A percentile compares a stretch with the other conserved stretches of the same genome.
These are phyloP conservation scores for Solanum bulbocastanum DNA, from an alignment of 257 asterid species.

Conservation along the genomic window DNA sequence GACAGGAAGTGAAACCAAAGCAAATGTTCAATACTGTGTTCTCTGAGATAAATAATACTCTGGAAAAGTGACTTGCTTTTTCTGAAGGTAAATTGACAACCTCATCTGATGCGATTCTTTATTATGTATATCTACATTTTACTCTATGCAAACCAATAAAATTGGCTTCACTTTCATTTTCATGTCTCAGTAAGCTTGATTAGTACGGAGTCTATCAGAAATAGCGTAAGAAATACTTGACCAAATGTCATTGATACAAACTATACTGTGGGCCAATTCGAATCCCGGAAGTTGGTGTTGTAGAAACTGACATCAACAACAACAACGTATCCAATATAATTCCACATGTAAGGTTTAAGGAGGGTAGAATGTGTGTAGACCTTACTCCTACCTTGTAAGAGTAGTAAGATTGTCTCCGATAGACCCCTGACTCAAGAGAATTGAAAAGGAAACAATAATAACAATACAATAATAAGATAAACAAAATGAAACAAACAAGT, in stretches of 20 bases:
- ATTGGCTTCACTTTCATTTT: not conserved
- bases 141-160: not conserved
- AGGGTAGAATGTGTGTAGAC: not conserved
- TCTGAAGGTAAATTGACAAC: not conserved
- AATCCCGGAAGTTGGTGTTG: not conserved
- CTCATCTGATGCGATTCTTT: not conserved
- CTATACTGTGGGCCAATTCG: not conserved
- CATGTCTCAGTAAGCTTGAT: not conserved
- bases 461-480: too few species aligned
- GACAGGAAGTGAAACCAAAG: not conserved
- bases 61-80: not conserved
- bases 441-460: too few species aligned
- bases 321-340: too few species aligned
- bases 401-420: not conserved
- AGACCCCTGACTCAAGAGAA: not conserved
- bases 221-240: not conserved
- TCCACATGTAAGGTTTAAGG: too few species aligned
- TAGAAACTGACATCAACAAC: not conserved
- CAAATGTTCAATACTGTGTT: not conserved
- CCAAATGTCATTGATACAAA: not conserved
- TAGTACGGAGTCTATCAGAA: not conserved
- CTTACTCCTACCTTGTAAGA: not conserved
- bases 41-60: not conserved
- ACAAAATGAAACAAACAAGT: too few species aligned
- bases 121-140: not conserved